Percentiles rank a stretch among this genome's conserved stretches.
Conservation (phyloP, 2,329 filamentous ascomycete species). For the Meredithiella fracta region DNA sequence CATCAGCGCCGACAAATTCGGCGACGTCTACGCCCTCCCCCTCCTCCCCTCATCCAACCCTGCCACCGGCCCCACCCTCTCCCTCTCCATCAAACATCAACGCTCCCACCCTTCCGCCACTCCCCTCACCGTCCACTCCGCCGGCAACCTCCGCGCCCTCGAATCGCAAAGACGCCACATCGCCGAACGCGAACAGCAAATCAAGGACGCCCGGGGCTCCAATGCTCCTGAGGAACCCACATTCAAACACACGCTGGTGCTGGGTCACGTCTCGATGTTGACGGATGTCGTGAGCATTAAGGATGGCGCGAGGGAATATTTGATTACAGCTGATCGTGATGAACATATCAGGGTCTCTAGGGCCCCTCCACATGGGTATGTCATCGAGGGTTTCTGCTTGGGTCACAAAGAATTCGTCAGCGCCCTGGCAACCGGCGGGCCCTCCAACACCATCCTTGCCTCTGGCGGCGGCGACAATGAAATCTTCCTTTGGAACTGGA, state of each 20-base stretch:
- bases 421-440: slow-evolving; percentile 48
- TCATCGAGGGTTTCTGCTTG: slow-evolving; percentile 80
- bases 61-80: slow-evolving; percentile 15
- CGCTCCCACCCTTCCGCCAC: slow-evolving; percentile 36
- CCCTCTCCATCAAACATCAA: slow-evolving; percentile 19
- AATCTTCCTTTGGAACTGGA: slow-evolving; percentile 74
- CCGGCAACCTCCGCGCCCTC: slow-evolving; percentile 44
- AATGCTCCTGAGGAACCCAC: slow-evolving; percentile 23
- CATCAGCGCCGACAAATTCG: slow-evolving; percentile 83
- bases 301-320: slow-evolving; percentile 29
- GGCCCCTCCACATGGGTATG: slow-evolving; percentile 63
- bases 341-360: slow-evolving; percentile 77
- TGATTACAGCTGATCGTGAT: slow-evolving; percentile 40
- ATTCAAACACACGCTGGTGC: slow-evolving; percentile 62
- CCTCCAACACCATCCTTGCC: slow-evolving; percentile 46
- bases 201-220: slow-evolving; percentile 19
- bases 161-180: slow-evolving; percentile 38
- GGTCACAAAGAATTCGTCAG: slow-evolving; percentile 77
- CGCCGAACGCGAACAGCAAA: slow-evolving; percentile 19
- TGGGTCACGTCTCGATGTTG: slow-evolving; percentile 91
- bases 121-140: slow-evolving; percentile 45
- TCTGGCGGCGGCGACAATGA: slow-evolving; percentile 76
- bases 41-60: slow-evolving; percentile 31
- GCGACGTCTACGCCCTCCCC: slow-evolving; percentile 83
- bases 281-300: slow-evolving; percentile 46